phyloP scores from a whole-genome alignment of 208 protist species.

The Leishmania guyanensis region DNA sequence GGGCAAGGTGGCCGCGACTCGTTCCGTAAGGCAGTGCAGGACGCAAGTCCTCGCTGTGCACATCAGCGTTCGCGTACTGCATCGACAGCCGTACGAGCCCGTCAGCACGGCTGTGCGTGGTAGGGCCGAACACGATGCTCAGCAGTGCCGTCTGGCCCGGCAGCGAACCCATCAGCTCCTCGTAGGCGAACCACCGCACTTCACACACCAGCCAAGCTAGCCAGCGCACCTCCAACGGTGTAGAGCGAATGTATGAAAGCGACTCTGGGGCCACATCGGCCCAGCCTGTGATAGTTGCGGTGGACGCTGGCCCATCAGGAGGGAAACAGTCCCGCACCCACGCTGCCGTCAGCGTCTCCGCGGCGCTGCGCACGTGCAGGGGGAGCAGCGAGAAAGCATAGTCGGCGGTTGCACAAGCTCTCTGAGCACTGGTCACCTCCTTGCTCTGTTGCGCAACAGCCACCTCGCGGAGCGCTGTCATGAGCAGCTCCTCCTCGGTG shows the following conservation, averaged over 20 bases:
- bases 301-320: background rate
- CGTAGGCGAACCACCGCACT: slow-evolving; percentile 27
- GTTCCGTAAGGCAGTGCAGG: slow-evolving; percentile 16
- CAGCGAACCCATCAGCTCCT: slow-evolving; percentile 15
- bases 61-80: slow-evolving; percentile 28
- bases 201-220: slow-evolving; percentile 30
- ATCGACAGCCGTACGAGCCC: slow-evolving; percentile 27
- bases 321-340: slow-evolving; percentile 32
- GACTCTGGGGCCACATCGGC: slow-evolving; percentile 3
- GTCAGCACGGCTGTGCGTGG: slow-evolving; percentile 10
- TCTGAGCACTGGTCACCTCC: background rate
- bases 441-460: slow-evolving; percentile 3
- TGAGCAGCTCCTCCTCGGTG: slow-evolving; percentile 26
- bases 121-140: slow-evolving; percentile 17
- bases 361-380: slow-evolving; percentile 10
- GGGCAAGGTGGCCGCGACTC: slow-evolving; percentile 18
- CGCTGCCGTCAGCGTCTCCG: slow-evolving; percentile 12
- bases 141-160: slow-evolving; percentile 9
- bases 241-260: slow-evolving; percentile 4
- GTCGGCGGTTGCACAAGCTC: slow-evolving; percentile 22
- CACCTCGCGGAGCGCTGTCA: slow-evolving; percentile 26
- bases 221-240: slow-evolving; percentile 26
- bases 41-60: slow-evolving; percentile 18
- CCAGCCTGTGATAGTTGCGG: slow-evolving; percentile 14
- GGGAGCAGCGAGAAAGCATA: slow-evolving; percentile 25